phyloP scores from a whole-genome alignment of 1,284 basidiomycete genomes.

The Rhodotorula sp. region DNA sequence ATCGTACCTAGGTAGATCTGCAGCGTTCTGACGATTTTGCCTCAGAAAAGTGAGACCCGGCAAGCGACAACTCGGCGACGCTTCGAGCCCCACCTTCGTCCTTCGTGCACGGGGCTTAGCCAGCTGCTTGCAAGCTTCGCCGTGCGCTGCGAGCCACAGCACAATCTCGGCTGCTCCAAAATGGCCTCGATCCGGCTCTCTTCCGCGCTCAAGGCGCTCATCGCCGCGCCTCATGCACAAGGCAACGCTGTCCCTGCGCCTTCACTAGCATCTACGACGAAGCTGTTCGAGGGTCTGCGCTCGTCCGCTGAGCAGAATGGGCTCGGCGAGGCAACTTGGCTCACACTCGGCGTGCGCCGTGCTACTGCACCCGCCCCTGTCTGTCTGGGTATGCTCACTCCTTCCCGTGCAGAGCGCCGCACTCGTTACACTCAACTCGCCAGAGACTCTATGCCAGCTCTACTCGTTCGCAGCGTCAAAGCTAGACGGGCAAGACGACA shows the following conservation, averaged over 20 bases:
- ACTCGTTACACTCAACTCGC: conserved; percentile 77
- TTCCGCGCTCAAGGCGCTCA: conserved; percentile 65
- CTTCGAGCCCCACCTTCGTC: too few relatives aligned
- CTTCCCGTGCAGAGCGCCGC: conserved; percentile 67
- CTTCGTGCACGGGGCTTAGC: too few relatives aligned
- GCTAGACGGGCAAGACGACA: conserved; percentile 58
- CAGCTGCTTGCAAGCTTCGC: too few relatives aligned
- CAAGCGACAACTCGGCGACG: too few relatives aligned
- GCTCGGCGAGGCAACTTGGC: conserved; percentile 71
- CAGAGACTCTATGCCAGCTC: conserved; percentile 72
- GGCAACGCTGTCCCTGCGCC: conserved; percentile 61
- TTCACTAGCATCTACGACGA: background rate
- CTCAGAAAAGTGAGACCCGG: too few relatives aligned
- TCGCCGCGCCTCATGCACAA: conserved; percentile 59
- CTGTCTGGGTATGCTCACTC: background rate
- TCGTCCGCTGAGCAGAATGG: conserved; percentile 62
- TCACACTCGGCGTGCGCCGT: conserved; percentile 69
- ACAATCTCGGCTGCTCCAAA: too few relatives aligned
- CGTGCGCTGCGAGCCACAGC: too few relatives aligned
- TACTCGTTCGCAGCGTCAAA: conserved; percentile 67
- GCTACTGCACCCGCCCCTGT: background rate
- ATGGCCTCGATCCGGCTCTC: conserved; percentile 46
- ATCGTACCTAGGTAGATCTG: too few relatives aligned
- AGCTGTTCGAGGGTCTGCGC: conserved; percentile 61
- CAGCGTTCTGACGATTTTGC: too few relatives aligned